A percentile compares a stretch with the other conserved stretches of the same genome.
Evolutionary conservation across 371 early-diverging fungal species (phyloP).

Genomic region (Mortierella sp.): DNA sequence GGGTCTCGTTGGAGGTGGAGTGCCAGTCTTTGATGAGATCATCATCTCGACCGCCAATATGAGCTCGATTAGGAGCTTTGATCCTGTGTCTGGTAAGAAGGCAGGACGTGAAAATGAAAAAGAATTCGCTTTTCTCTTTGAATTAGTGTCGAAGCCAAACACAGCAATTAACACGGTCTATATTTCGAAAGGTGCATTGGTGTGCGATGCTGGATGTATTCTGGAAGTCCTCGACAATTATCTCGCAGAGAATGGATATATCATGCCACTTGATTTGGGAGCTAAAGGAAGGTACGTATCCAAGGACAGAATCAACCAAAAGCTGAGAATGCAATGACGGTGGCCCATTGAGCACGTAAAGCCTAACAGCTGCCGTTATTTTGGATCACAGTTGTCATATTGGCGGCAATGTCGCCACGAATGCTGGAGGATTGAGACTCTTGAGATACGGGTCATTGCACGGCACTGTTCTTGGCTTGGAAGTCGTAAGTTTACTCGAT

Average conservation of each 20-base stretch:
- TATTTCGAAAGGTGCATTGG: conserved; percentile 68
- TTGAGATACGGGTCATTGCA: conserved; percentile 93
- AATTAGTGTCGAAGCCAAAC: neutral
- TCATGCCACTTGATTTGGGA: conserved; percentile 94
- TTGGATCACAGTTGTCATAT: conserved; percentile 78
- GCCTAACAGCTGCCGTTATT: neutral
- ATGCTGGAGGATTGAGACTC: conserved; percentile 94
- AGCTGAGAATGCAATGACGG: no score
- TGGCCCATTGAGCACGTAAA: no score
- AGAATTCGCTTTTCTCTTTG: neutral
- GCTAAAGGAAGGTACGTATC: conserved; percentile 88
- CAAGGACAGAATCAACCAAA: no score
- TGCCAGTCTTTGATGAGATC: conserved; percentile 95
- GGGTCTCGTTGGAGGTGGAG: conserved; percentile 88
- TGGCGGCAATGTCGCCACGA: conserved; percentile 96
- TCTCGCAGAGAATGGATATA: conserved; percentile 79
- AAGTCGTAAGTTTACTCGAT: conserved; percentile 65
- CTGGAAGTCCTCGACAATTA: conserved; percentile 85
- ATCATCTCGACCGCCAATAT: conserved; percentile 82
- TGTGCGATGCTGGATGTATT: conserved; percentile 93
- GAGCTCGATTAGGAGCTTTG: conserved; percentile 82
- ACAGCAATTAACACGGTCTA: neutral
- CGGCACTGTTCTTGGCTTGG: conserved; percentile 88
- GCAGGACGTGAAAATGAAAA: neutral
- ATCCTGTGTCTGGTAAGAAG: conserved; percentile 84